A percentile compares a stretch with the other conserved stretches of the same genome.
Conservation (phyloP, 1,284 basidiomycete species). For the Melampsora abietis-canadensis region DNA sequence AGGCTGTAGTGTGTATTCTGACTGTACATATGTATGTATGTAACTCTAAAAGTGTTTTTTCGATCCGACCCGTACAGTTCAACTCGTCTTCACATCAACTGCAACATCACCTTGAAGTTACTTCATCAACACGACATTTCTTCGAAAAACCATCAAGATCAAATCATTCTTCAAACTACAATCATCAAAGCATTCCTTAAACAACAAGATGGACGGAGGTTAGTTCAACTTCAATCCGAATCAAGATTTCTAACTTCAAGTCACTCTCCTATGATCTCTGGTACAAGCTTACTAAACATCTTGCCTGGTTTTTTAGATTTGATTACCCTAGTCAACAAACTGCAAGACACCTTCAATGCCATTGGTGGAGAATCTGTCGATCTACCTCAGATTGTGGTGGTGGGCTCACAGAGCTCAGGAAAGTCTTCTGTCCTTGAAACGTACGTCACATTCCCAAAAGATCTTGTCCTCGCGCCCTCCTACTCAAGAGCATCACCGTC, state of each 20-base stretch:
- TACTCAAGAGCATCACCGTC: constrained; percentile 73
- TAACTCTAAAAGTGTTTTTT: too few species aligned
- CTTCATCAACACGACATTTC: too few species aligned
- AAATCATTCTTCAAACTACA: too few species aligned
- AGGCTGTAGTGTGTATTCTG: too few species aligned
- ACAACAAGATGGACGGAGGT: not conserved
- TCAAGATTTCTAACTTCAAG: not conserved
- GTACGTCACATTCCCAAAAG: constrained; percentile 57
- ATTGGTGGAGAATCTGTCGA: constrained; percentile 59
- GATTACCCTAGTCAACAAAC: constrained; percentile 90
- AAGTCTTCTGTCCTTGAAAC: constrained; percentile 68
- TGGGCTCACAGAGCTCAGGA: constrained; percentile 58
- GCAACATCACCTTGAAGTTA: too few species aligned
- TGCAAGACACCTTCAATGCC: constrained; percentile 62
- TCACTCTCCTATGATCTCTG: not conserved
- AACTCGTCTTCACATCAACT: too few species aligned
- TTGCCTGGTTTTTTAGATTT: constrained; percentile 61
- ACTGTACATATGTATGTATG: too few species aligned
- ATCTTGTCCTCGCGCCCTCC: constrained; percentile 16
- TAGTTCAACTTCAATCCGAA: not conserved
- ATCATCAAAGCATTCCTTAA: too few species aligned
- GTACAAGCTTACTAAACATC: not conserved
- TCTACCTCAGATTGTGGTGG: constrained; percentile 57
- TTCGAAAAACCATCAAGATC: too few species aligned
- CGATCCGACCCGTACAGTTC: too few species aligned